Base-by-base conservation (phyloP, 208 protist genomes). In the Tritrichomonas musculus region DNA sequence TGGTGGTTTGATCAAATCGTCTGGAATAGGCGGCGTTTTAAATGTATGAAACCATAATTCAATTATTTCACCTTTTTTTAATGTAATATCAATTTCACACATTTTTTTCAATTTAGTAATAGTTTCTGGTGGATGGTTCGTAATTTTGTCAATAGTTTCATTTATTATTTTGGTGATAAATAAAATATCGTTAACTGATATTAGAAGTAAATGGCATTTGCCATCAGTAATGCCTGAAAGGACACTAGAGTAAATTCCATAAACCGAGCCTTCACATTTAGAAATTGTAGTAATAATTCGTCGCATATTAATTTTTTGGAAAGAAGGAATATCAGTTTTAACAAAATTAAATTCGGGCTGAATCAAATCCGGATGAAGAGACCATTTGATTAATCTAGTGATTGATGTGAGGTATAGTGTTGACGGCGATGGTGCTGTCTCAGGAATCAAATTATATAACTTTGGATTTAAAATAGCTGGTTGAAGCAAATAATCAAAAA, bases 21-120 rank as follows among this genome's bases (percentile, higher is more conserved):
- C 41, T 88, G 77, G 77, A 39, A 88, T 27, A 39, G 33, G 39
- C 20, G 77, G 77, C 8, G 57, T 27, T n/a, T 69, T 69, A 47
- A 88, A 88, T 13, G 47, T n/a, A 14, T 88, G 77, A 47, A 60
- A 88, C 77, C 77, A 88, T n/a, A 88, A 88, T 17, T 88, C 77
- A 27, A 57, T n/a, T 8, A 88, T 41, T 14, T 88, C 77, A 53
- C 13, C 44, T 13, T 25, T 53, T 20, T 53, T 14, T 39, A 88
- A 39, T 39, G 41, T 88, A n/a, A 69, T 60, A 60, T 5, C 5
- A 60, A 60, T 60, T 22, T 60, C 17, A 60, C 53, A 60, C 17
- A 60, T 22, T 22, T 60, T 60, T 60, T 60, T 60, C 5, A 60
- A 17, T 22, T 17, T 5, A 17, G 5, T 17, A 22, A 22, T 60